phyloP scores from a whole-genome alignment of 495 filamentous ascomycete genomes.

The Aspergillus sclerotiicarbonarius region DNA sequence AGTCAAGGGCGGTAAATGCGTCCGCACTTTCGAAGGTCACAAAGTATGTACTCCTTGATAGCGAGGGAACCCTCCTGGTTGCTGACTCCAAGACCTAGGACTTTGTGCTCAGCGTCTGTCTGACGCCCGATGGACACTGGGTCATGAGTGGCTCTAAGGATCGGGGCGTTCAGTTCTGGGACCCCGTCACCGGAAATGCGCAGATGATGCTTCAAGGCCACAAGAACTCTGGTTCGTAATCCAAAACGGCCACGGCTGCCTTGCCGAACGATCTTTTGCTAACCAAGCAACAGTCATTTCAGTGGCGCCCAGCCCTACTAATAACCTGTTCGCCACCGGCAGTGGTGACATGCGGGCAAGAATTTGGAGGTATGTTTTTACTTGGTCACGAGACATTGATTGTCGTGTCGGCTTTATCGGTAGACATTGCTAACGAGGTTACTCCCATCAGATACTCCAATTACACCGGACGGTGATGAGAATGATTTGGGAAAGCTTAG shows the following conservation, averaged over 20 bases:
- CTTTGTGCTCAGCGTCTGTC: constrained; percentile 84
- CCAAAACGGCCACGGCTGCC: not conserved
- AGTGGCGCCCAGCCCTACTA: constrained; percentile 79
- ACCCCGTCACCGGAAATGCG: constrained; percentile 79
- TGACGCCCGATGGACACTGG: constrained; percentile 85
- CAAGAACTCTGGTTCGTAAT: constrained; percentile 72
- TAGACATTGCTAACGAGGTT: constrained; percentile 6
- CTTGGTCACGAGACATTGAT: not conserved
- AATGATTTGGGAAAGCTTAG: constrained; percentile 33
- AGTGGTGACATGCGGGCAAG: constrained; percentile 88
- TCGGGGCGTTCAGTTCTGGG: constrained; percentile 90
- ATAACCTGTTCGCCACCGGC: constrained; percentile 79
- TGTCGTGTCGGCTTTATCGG: too few relatives aligned
- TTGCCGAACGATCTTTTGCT: not conserved
- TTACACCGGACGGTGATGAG: constrained; percentile 46
- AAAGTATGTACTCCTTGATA: constrained; percentile 59
- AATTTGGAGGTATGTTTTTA: constrained; percentile 72
- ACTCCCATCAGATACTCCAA: constrained; percentile 37
- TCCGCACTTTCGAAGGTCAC: constrained; percentile 88
- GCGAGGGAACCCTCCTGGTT: constrained; percentile 2
- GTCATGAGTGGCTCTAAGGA: constrained; percentile 91
- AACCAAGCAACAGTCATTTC: constrained; percentile 65
- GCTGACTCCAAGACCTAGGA: constrained; percentile 52
- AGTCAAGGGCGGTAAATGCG: constrained; percentile 74
- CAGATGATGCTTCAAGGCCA: constrained; percentile 93